A percentile compares a stretch with the other conserved stretches of the same genome.
phyloP scores from a whole-genome alignment of 331 rosid species.

The Prunus yedoensis region DNA sequence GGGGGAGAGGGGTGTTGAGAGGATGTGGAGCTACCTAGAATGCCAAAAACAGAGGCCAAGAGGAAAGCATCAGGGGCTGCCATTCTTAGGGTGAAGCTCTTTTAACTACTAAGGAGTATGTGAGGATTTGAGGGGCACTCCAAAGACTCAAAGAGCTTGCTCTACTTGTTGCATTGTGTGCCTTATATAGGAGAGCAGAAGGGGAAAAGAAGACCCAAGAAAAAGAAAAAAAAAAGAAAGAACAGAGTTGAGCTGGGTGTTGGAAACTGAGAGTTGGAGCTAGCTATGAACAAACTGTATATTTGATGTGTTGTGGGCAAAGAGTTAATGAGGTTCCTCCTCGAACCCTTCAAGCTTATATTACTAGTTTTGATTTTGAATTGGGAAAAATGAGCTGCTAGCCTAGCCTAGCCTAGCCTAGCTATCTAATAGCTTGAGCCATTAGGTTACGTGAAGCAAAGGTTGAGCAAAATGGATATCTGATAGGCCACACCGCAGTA shows the following conservation, averaged over 20 bases:
- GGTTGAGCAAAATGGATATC: conserved; percentile 5
- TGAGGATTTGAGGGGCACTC: conserved; percentile 14
- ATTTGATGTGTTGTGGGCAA: conserved; percentile 8
- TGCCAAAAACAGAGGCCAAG: conserved; percentile 39
- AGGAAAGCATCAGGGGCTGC: conserved; percentile 11
- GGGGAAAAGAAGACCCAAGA: background rate
- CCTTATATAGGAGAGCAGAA: background rate
- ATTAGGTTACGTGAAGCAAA: conserved; percentile 36
- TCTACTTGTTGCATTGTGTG: background rate
- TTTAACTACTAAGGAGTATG: background rate
- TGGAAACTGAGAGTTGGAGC: background rate
- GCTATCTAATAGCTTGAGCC: conserved; percentile 14
- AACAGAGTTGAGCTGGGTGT: background rate
- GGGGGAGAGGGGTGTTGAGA: too few species aligned
- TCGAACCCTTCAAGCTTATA: too few species aligned
- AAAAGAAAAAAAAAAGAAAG: background rate
- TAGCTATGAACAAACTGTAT: background rate
- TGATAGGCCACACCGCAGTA: conserved; percentile 1
- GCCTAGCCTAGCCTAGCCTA: too few species aligned
- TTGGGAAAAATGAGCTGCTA: background rate
- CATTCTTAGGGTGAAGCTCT: conserved; percentile 26
- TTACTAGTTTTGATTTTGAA: background rate
- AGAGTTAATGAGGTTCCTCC: background rate
- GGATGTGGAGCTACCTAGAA: conserved; percentile 30
- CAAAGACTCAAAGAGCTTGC: conserved; percentile 23